Base-by-base conservation (phyloP, 2,329 filamentous ascomycete genomes). In the Ceratocystis colombiana region DNA sequence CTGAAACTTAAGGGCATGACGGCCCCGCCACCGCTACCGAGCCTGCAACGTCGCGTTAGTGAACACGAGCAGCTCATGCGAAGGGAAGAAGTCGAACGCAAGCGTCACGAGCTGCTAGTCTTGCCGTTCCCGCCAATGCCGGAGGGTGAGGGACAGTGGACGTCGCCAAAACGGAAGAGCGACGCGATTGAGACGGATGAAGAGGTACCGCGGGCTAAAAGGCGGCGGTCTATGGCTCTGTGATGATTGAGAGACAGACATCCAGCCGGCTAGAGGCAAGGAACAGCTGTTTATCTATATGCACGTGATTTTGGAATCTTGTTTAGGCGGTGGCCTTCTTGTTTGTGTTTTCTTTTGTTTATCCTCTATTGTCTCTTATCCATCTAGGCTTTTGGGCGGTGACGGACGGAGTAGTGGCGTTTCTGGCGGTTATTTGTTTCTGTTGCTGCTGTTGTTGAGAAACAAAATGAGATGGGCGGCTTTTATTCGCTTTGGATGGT, bases 111-210 rank as follows among this genome's bases (percentile, higher is more conserved):
- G 37, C 48, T 53, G 37, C 33, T 65, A 10, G 30, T 45, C 72
- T 74, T 78, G 22, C 81, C 74, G 65, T 80, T 79, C 46, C 82
- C 71, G 61, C 76, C 79, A 5, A 77, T 73, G 68, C 77, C 79
- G 46, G 28, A 17, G 3, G 57, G 64, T 6, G 41, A 62, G 33
- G 44, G 50, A 25, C 64, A 61, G 44, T 41, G 10, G 53, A 17
- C 28, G 17, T 30, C 53, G 28, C 28, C 53, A 17, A 59, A 59
- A 25, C 53, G 53, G 5, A 59, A 33, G 28, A 53, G 20, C n/a
- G 44, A 33, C 7, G 28, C 44, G 17, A 20, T 8, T 45, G 44
- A 61, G 44, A 25, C 28, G 28, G 55, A 66, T 12, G 55, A 62
- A 10, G 64, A 66, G 5, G 44, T 45, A 5, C 17, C 37, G 25